Base-by-base conservation (phyloP, 2,329 filamentous ascomycete species). In the Aspergillus brunneoviolaceus region DNA sequence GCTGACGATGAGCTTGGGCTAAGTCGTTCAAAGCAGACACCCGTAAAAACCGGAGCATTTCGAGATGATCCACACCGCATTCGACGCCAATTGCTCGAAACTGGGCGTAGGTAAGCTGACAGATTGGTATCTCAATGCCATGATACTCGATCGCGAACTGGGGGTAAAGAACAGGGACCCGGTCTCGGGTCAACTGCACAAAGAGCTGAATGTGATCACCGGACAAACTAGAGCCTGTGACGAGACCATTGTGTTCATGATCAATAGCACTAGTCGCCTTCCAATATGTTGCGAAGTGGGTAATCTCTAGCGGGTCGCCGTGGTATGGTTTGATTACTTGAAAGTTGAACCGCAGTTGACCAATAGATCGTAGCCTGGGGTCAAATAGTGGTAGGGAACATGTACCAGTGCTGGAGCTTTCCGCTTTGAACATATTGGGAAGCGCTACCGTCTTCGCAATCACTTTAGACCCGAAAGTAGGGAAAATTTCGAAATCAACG, bases 211-310 rank as follows among this genome's bases (percentile, higher is more conserved):
- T 88, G 74, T 98, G 98, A 70, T 98, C 91, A n/a, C 95, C 95
- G 2, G 92, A 96, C 58, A 99, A 77, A 77, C 94, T 98, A 10
- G 94, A 98, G 0, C 94, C 95, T 0, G 94, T 98, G 19, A 99
- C 91, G 25, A 98, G 86, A 25, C 92, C 91, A 71, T 86, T 95
- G 25, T 90, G 89, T 51, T 92, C 90, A 54, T 91, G 88, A 73
- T 96, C 92, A 51, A 95, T 85, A 68, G 96, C 92, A 70, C 92
- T 96, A 1, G 95, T 99, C 0, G 94, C 94, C 77, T 98, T 99
- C 95, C 95, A 99, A 76, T 99, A 99, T 0, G 95, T 98, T 64
- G 96, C 95, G 69, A 98, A 99, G 71, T 98, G 93, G 1, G 95
- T 96, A 62, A 99, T 97, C 75, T 99, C 95, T 23, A 99, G 81